phyloP scores from a whole-genome alignment of 2,329 filamentous ascomycete species.

The Chrysosporium queenslandicum region DNA sequence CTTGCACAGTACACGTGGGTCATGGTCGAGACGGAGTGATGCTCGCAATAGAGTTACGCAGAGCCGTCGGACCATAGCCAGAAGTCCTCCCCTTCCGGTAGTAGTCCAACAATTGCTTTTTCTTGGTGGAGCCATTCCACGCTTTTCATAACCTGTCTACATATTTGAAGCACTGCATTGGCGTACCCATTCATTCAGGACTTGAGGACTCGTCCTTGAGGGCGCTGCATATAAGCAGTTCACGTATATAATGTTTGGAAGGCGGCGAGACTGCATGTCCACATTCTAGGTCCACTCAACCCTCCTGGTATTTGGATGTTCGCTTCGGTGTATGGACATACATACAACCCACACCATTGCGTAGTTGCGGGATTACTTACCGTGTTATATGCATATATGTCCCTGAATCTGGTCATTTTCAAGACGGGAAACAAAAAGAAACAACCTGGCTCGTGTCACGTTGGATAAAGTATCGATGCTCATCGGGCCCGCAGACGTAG shows the following conservation, averaged over 20 bases:
- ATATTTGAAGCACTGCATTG: background rate
- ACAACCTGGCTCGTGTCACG: background rate
- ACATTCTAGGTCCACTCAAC: background rate
- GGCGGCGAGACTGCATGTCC: background rate
- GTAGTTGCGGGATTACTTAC: background rate
- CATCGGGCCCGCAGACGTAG: background rate
- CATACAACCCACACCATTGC: background rate
- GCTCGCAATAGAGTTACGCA: background rate
- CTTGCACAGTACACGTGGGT: background rate
- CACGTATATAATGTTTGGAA: background rate
- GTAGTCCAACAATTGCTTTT: background rate
- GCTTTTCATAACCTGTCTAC: background rate
- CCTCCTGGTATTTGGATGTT: background rate
- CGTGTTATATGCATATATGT: background rate
- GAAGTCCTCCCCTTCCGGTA: background rate
- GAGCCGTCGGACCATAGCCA: background rate
- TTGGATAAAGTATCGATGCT: too few species aligned
- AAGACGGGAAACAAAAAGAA: background rate
- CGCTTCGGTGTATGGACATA: background rate
- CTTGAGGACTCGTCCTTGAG: background rate
- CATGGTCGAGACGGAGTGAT: too few species aligned
- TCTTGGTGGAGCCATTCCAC: background rate
- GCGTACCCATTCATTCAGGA: background rate
- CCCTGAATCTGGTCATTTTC: background rate
- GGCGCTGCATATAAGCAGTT: background rate